Base-by-base conservation (phyloP, 2,329 filamentous ascomycete genomes). In the Alternaria arborescens region DNA sequence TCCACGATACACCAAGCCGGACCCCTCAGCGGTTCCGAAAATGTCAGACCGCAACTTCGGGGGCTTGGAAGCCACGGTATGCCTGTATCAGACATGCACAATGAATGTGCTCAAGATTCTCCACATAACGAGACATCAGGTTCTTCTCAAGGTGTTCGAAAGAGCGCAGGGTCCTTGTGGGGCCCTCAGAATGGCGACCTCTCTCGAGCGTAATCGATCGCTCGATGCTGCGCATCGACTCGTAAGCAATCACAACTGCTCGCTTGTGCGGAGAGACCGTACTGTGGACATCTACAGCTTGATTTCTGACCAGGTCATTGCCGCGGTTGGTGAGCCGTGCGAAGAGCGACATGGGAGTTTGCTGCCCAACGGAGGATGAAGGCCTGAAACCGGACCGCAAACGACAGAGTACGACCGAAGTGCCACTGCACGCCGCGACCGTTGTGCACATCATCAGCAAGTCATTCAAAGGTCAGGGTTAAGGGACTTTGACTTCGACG, bases 61-160 rank as follows among this genome's bases (percentile, higher is more conserved):
- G 40, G 53, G 20, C n/a, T 18, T 28, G 16, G 18, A 34, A 43
- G 30, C 38, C 24, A 34, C 36, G 30, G 34, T 32, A 46, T 51
- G 52, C 53, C 38, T 51, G 40, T 41, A 34, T 44, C 22, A 24
- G 20, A 24, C 28, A 53, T 24, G 40, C 40, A 44, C 40, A 44
- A 42, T 34, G 24, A 20, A 18, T 40, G 22, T 18, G 48, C 53
- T 41, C 18, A 22, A 22, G 10, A 22, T 18, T 41, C 18, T 48
- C 52, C 46, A 56, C 58, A 52, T n/a, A 47, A 36, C 42, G 58
- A 60, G 58, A 60, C 53, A 42, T 34, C 34, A 18, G 32, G 44
- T 28, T 22, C 51, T 38, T 28, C 51, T 38, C 41, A 52, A 32
- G 53, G 34, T 28, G 26, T 41, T 38, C 40, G 40, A 18, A 46